Conservation (phyloP, 1,284 basidiomycete genomes). For the Ustilago bromivora region DNA sequence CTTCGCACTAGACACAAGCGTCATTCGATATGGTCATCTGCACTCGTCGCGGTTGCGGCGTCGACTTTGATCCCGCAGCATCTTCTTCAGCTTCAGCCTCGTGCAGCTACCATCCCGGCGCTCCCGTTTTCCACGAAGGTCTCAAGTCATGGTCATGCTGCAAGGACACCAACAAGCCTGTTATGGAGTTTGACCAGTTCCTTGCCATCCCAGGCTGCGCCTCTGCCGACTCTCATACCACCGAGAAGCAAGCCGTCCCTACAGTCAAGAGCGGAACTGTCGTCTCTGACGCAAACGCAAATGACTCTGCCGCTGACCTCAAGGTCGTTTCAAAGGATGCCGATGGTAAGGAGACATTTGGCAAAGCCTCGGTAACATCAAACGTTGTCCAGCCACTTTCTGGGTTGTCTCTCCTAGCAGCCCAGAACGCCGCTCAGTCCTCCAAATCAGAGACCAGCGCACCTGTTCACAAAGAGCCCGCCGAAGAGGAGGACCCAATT, state of each 20-base stretch:
- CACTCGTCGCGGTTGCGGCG: slow-evolving; percentile 65
- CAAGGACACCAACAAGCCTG: slow-evolving; percentile 67
- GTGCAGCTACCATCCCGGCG: slow-evolving; percentile 66
- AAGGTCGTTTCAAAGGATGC: slow-evolving; percentile 21
- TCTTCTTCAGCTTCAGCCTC: slow-evolving; percentile 15
- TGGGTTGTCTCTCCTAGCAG: slow-evolving; percentile 42
- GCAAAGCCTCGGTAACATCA: slow-evolving; percentile 6
- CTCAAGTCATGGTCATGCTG: slow-evolving; percentile 70
- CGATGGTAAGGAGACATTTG: slow-evolving; percentile 50
- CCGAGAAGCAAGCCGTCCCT: slow-evolving; percentile 53
- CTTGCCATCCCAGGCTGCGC: slow-evolving; percentile 63
- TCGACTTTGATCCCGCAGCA: slow-evolving; percentile 47
- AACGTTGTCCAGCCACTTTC: slow-evolving; percentile 40
- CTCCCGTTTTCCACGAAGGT: slow-evolving; percentile 68
- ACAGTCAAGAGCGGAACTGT: slow-evolving; percentile 44
- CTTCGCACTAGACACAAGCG: neutral
- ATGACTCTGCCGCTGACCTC: slow-evolving; percentile 12
- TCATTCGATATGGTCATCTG: slow-evolving; percentile 60
- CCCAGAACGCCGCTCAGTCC: slow-evolving; percentile 37
- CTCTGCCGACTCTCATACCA: slow-evolving; percentile 49
- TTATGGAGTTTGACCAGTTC: slow-evolving; percentile 69
- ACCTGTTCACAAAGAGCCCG: slow-evolving; percentile 14
- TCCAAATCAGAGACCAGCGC: slow-evolving; percentile 12
- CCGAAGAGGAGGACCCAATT: slow-evolving; percentile 41
- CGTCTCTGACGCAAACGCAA: slow-evolving; percentile 21